A percentile compares a stretch with the other conserved stretches of the same genome.
Conservation (phyloP, 2,329 filamentous ascomycete species). For the Fusarium sp. region DNA sequence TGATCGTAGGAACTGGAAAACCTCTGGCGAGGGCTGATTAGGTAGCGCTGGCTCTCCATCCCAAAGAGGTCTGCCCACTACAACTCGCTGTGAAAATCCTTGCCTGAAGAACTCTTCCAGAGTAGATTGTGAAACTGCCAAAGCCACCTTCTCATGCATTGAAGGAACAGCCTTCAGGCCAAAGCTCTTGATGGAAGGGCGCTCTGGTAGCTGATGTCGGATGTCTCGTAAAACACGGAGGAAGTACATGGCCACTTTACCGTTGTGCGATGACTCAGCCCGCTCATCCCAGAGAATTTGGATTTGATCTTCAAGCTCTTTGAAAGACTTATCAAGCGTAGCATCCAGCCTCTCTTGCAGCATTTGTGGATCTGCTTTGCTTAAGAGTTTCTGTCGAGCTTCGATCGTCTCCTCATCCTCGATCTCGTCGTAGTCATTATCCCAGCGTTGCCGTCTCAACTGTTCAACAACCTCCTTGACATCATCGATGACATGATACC, state of each 20-base stretch:
- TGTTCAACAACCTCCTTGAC: constrained; percentile 70
- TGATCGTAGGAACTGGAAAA: constrained; percentile 76
- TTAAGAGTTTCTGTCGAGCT: constrained; percentile 71
- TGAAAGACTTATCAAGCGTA: constrained; percentile 66
- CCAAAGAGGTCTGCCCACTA: constrained; percentile 77
- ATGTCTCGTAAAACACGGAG: constrained; percentile 80
- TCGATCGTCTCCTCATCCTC: constrained; percentile 79
- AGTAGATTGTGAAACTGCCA: constrained; percentile 59
- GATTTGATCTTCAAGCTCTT: constrained; percentile 66
- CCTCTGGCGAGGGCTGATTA: constrained; percentile 77
- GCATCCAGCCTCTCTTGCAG: constrained; percentile 68
- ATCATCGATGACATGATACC: constrained; percentile 78
- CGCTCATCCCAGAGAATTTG: constrained; percentile 59
- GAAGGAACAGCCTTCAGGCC: constrained; percentile 68
- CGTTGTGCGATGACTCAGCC: constrained; percentile 57
- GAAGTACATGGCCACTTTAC: constrained; percentile 70
- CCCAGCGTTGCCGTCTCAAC: constrained; percentile 76
- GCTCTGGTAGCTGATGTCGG: constrained; percentile 69
- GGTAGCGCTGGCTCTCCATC: constrained; percentile 80
- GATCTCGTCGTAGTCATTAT: constrained; percentile 77
- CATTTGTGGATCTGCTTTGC: constrained; percentile 74
- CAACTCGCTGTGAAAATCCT: constrained; percentile 55
- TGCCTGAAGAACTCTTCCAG: constrained; percentile 58
- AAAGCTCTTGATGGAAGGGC: constrained; percentile 61
- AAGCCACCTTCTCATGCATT: constrained; percentile 70